These are phyloP conservation scores for Acanthamoeba quina DNA, from an alignment of 208 protist species.

Conservation along the genomic window DNA sequence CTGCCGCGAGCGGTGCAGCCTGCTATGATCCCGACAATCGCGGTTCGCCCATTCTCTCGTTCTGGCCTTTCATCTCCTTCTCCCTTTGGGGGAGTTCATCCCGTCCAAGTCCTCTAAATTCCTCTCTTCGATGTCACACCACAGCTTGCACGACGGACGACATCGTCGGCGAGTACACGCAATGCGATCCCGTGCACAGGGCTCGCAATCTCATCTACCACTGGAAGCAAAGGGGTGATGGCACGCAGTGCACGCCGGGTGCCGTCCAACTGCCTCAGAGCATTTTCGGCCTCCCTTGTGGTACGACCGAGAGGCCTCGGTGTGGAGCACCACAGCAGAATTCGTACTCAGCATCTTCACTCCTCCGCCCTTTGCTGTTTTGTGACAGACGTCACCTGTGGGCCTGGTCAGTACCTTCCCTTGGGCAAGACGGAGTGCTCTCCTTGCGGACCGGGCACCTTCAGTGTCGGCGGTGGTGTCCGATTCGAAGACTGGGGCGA, in stretches of 20 bases:
- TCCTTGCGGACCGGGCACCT: slow-evolving; percentile 43
- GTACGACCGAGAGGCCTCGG: background rate
- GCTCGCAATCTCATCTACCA: slow-evolving; percentile 74
- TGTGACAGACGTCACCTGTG: slow-evolving; percentile 46
- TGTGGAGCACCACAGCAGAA: background rate
- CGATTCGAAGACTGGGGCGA: slow-evolving; percentile 49
- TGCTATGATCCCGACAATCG: slow-evolving; percentile 30
- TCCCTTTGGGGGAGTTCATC: background rate
- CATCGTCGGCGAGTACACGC: slow-evolving; percentile 66
- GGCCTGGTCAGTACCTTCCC: slow-evolving; percentile 41
- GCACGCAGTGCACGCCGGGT: slow-evolving; percentile 14
- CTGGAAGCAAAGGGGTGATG: slow-evolving; percentile 39
- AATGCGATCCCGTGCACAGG: slow-evolving; percentile 10
- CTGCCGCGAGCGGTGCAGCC: background rate
- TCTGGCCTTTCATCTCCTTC: background rate
- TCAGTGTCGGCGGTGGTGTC: slow-evolving; percentile 56
- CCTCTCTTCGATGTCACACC: background rate
- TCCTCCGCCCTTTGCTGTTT: too few species aligned
- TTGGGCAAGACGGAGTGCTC: background rate
- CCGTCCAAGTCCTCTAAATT: background rate
- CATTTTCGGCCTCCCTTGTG: slow-evolving; percentile 65
- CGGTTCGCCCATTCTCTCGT: background rate
- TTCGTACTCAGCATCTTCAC: background rate
- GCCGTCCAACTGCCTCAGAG: slow-evolving; percentile 21
- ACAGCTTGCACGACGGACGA: slow-evolving; percentile 57